Percentiles rank a stretch among this genome's conserved stretches.
Conservation (phyloP, 78 protist species). For the Cavenderia fasciculata region DNA sequence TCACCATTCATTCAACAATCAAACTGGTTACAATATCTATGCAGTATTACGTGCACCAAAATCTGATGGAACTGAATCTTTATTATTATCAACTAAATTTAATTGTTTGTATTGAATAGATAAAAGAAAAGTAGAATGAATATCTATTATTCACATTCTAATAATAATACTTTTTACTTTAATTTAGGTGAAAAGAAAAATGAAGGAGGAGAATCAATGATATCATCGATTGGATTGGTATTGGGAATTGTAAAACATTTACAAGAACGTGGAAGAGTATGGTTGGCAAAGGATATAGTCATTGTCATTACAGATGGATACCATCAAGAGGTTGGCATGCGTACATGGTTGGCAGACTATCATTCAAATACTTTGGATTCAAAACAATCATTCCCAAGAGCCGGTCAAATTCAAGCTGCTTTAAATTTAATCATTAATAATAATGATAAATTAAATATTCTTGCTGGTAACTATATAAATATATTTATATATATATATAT, state of each 20-base stretch:
- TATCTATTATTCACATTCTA: background rate
- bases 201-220: background rate
- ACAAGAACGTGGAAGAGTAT: conserved; percentile 21
- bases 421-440: conserved; percentile 30
- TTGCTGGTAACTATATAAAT: background rate
- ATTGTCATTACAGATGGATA: conserved; percentile 23
- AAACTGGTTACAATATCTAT: conserved; percentile 54
- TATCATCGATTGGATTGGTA: conserved; percentile 27
- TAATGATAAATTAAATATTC: conserved; percentile 9
- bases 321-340: conserved; percentile 8
- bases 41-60: conserved; percentile 75
- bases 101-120: background rate
- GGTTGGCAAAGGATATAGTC: conserved; percentile 82
- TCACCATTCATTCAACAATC: conserved; percentile 12
- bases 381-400: conserved; percentile 39
- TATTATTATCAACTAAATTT: conserved; percentile 31
- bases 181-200: background rate
- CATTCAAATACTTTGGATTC: background rate
- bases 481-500: background rate
- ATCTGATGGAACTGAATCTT: conserved; percentile 71
- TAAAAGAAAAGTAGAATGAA: background rate
- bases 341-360: conserved; percentile 47
- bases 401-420: conserved; percentile 81
- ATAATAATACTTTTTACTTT: background rate
- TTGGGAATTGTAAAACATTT: background rate